Evolutionary conservation across 129 eudicot genomes (phyloP).

Genomic region (Silybum marianum): DNA sequence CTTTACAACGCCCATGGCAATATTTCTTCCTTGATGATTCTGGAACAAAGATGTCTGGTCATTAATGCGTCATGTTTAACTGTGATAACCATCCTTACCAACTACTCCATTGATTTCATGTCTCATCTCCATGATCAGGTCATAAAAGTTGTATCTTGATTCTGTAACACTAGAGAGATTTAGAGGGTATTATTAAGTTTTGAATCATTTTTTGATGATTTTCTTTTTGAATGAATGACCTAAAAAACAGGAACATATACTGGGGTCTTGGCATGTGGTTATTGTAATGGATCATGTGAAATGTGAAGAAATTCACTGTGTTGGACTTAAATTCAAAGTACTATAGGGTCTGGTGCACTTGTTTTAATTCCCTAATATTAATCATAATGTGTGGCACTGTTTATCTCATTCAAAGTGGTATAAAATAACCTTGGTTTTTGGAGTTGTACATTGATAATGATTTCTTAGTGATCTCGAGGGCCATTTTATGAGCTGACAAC

Average conservation of each 20-base stretch:
- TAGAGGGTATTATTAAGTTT: background rate
- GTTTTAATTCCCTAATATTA: background rate
- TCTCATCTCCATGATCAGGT: too few relatives aligned
- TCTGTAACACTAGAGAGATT: slow-evolving; percentile 9
- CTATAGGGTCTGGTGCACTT: background rate
- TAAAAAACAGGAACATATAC: background rate
- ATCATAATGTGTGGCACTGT: background rate
- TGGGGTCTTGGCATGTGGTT: background rate
- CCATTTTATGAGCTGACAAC: background rate
- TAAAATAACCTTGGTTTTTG: background rate
- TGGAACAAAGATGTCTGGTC: background rate
- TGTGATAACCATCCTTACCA: background rate
- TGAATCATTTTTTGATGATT: background rate
- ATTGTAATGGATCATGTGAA: slow-evolving; percentile 6
- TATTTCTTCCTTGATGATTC: background rate
- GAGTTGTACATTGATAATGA: background rate
- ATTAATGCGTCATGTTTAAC: background rate
- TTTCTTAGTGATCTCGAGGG: background rate
- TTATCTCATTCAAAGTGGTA: background rate
- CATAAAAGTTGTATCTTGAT: slow-evolving; percentile 9
- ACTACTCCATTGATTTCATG: background rate
- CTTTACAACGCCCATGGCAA: background rate
- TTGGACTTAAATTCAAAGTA: background rate
- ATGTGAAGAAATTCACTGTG: background rate
- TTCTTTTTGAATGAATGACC: background rate